Evolutionary conservation across 768 basidiomycete genomes (phyloP).

Genomic region (Cyclocybe aegerita): DNA sequence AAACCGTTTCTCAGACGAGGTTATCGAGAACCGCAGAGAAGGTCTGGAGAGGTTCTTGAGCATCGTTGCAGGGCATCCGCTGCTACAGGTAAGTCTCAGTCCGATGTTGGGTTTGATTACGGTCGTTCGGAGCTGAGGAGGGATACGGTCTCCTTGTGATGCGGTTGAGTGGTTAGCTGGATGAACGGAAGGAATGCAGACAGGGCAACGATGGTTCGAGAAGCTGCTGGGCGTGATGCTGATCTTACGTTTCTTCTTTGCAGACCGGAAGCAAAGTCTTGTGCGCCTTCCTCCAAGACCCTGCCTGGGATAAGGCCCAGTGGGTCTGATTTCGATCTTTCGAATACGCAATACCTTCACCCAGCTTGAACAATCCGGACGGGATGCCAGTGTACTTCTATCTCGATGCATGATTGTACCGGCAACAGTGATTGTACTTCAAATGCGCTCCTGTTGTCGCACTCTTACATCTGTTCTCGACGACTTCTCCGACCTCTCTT

Average conservation of each 20-base stretch:
- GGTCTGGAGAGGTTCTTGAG: slow-evolving; percentile 94
- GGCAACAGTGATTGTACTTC: no score
- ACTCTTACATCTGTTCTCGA: no score
- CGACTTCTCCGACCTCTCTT: no score
- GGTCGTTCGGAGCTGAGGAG: not conserved
- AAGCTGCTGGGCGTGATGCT: slow-evolving; percentile 1
- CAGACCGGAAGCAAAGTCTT: slow-evolving; percentile 97
- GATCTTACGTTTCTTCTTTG: slow-evolving; percentile 3
- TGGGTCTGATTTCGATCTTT: slow-evolving; percentile 51
- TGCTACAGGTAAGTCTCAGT: slow-evolving; percentile 75
- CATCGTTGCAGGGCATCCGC: slow-evolving; percentile 95
- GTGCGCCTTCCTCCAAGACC: slow-evolving; percentile 93
- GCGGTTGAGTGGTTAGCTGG: not conserved
- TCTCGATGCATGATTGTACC: no score
- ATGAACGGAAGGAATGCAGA: not conserved
- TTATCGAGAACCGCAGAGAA: slow-evolving; percentile 89
- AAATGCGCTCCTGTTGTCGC: no score
- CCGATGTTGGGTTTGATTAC: not conserved
- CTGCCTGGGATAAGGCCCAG: slow-evolving; percentile 82
- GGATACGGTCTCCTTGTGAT: no score
- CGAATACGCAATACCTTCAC: no score
- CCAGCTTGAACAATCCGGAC: no score
- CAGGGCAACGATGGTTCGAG: not conserved
- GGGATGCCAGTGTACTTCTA: no score
- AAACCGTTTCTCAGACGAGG: slow-evolving; percentile 96